Evolutionary conservation across 1,284 basidiomycete genomes (phyloP).

Genomic region (Sparassis latifolia): DNA sequence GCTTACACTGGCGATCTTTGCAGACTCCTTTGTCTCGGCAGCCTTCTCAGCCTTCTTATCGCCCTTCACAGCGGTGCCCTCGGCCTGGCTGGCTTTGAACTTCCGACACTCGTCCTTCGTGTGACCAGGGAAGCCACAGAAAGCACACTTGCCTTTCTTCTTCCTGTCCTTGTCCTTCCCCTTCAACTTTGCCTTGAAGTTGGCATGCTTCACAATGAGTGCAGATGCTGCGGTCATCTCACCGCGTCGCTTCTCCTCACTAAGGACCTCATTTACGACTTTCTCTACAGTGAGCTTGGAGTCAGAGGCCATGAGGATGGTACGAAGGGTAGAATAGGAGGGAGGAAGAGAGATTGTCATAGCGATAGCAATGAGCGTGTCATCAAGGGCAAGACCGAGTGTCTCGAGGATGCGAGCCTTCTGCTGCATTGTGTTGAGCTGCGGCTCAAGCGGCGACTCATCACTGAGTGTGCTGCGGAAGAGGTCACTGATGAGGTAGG

Average conservation of each 20-base stretch:
- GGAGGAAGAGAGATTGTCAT: slow-evolving; percentile 16
- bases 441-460: slow-evolving; percentile 11
- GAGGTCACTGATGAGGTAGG: slow-evolving; percentile 15
- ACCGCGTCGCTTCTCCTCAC: slow-evolving; percentile 9
- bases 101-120: slow-evolving; percentile 13
- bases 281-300: slow-evolving; percentile 8
- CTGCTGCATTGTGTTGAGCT: slow-evolving; percentile 15
- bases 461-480: slow-evolving; percentile 15
- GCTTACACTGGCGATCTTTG: background rate
- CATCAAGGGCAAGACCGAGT: background rate
- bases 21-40: background rate
- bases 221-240: slow-evolving; percentile 1
- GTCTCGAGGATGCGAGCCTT: slow-evolving; percentile 7
- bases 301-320: slow-evolving; percentile 12
- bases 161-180: background rate
- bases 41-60: background rate
- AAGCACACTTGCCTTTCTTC: slow-evolving; percentile 10
- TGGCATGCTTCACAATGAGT: background rate
- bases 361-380: background rate
- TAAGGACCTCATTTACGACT: slow-evolving; percentile 9
- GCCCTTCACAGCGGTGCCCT: background rate
- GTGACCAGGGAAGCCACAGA: slow-evolving; percentile 13
- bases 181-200: background rate
- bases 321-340: slow-evolving; percentile 14
- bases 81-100: slow-evolving; percentile 10